Base-by-base conservation (phyloP, 2,329 filamentous ascomycete species). In the Ambrosiella cleistominuta region DNA sequence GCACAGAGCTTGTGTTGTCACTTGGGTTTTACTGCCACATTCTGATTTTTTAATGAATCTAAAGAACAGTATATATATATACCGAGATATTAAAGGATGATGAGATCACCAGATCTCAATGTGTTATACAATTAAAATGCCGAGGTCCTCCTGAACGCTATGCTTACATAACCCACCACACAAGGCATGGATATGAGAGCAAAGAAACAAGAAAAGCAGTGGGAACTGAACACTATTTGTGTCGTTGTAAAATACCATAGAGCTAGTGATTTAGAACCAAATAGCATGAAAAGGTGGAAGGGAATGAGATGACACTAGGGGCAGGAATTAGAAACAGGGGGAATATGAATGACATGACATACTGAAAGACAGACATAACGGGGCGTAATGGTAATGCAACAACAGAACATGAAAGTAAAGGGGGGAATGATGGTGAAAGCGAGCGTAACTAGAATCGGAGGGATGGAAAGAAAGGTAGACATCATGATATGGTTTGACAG, bases 91-190 rank as follows among this genome's bases (percentile, higher is more conserved):
- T 51, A 51, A 39, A 50, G 12, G 50, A 38, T 9, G 37, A 13
- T 51, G 47, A 51, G 47, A 36, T 51, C 35, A 51, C 9, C 8
- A 12, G 9, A 57, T 44, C 47, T 52, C 52, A 55, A 47, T 39
- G 54, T 57, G 57, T 57, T 56, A 52, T 58, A 58, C 52, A 60
- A 60, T 51, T 56, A 40, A 35, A 57, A 54, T 58, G 50, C 57
- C 54, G 52, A 49, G 59, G 55, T 57, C 53, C 56, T 52, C 35
- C 52, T 51, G 54, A 37, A 52, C 57, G 57, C 53, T 57, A 61
- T 59, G 57, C 57, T 57, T 56, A 58, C 51, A 61, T 51, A 57
- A 53, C 51, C 52, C 52, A 55, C n/a, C 27, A 45, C 17, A 55
- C n/a, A 51, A 11, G 47, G 11, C 36, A 55, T 17, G 38, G 19